Evolutionary conservation across 768 basidiomycete genomes (phyloP).

Genomic region (Rhizopogon rudus): DNA sequence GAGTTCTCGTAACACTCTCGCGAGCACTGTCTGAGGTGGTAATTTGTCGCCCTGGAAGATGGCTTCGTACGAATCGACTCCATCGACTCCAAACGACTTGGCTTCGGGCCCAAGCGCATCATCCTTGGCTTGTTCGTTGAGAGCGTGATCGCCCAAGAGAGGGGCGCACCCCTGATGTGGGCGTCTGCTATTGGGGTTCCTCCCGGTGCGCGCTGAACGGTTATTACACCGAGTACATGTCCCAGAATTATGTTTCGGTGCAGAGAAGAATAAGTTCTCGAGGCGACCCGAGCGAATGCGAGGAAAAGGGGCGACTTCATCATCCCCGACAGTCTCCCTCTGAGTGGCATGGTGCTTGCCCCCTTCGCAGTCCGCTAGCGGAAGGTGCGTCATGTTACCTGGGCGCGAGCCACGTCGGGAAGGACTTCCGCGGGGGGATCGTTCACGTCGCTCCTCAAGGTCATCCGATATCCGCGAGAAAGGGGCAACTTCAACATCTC

Average conservation of each 20-base stretch:
- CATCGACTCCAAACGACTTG: background rate
- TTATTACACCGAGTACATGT: conserved; percentile 68
- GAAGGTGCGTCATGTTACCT: background rate
- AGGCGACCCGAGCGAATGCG: conserved; percentile 74
- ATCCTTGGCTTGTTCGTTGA: conserved; percentile 47
- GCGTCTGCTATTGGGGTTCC: background rate
- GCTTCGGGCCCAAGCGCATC: conserved; percentile 16
- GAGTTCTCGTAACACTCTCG: conserved; percentile 77
- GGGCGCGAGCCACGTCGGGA: background rate
- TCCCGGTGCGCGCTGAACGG: background rate
- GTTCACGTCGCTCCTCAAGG: conserved; percentile 58
- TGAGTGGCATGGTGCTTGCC: background rate
- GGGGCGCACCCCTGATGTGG: background rate
- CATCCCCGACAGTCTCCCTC: conserved; percentile 4
- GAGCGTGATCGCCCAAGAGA: conserved; percentile 17
- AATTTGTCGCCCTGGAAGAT: conserved; percentile 21
- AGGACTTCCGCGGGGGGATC: conserved; percentile 14
- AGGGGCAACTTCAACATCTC: background rate
- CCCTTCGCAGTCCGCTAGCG: background rate
- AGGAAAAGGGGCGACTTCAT: conserved; percentile 63
- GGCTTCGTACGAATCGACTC: background rate
- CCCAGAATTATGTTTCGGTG: conserved; percentile 67
- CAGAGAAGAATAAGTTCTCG: conserved; percentile 77
- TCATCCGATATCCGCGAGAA: conserved; percentile 51
- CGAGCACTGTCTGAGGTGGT: conserved; percentile 86